A percentile compares a stretch with the other conserved stretches of the same genome.
Conservation (phyloP, 164 flowering plant genomes). For the Echeveria elegans region DNA sequence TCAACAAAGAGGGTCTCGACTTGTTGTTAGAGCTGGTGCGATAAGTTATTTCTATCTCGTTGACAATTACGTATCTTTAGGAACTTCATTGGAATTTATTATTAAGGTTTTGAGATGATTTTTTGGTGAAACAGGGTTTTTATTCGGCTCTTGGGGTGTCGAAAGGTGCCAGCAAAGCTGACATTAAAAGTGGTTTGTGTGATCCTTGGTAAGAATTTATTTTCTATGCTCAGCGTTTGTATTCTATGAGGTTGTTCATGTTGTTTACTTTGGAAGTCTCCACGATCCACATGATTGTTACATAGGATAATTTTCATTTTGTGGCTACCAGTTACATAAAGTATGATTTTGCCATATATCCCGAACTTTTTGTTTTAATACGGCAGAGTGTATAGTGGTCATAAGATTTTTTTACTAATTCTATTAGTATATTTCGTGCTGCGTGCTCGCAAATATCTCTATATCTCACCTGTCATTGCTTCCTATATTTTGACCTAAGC, state of each 20-base stretch:
- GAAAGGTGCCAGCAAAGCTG: slow-evolving; percentile 71
- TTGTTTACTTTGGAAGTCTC: neutral
- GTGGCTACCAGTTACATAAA: neutral
- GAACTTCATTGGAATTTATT: neutral
- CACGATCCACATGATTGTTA: neutral
- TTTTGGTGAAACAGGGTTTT: slow-evolving; percentile 35
- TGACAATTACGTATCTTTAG: neutral
- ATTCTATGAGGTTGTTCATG: neutral
- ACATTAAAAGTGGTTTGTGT: slow-evolving; percentile 80
- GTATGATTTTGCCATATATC: neutral
- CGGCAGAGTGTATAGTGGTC: neutral
- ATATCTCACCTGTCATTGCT: too few relatives aligned
- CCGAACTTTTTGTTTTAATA: neutral
- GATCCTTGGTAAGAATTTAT: neutral
- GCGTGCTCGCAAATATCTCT: too few relatives aligned
- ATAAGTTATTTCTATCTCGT: slow-evolving; percentile 33
- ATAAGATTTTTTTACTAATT: too few relatives aligned
- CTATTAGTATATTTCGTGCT: too few relatives aligned
- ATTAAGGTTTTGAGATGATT: slow-evolving; percentile 4
- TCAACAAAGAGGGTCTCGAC: slow-evolving; percentile 42
- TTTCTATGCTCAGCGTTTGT: neutral
- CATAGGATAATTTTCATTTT: neutral
- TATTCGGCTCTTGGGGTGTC: slow-evolving; percentile 92
- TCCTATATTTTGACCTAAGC: neutral
- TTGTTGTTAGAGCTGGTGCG: slow-evolving; percentile 66